These are phyloP conservation scores for Leishmania mexicana DNA, from an alignment of 208 protist species.

Conservation along the genomic window DNA sequence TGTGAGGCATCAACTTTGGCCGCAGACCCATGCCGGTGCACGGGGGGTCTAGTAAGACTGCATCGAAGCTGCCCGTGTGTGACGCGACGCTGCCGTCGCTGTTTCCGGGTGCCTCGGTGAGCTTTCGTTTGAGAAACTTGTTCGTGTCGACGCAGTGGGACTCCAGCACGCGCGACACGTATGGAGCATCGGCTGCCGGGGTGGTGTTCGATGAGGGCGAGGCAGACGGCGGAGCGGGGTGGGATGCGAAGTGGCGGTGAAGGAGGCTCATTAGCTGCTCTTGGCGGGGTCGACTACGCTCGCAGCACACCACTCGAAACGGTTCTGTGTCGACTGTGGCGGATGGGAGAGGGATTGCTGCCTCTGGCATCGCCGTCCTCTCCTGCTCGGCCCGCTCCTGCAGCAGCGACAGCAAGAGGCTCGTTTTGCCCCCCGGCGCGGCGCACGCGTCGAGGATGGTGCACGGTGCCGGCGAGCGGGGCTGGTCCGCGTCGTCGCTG, in stretches of 20 bases:
- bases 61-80: constrained; percentile 44
- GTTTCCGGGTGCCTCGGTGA: not conserved
- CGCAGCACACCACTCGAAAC: constrained; percentile 49
- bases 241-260: constrained; percentile 37
- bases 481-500: constrained; percentile 5
- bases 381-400: constrained; percentile 23
- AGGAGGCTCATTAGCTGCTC: constrained; percentile 41
- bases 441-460: constrained; percentile 92
- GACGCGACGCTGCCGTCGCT: not conserved
- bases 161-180: constrained; percentile 14
- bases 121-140: constrained; percentile 25
- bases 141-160: constrained; percentile 33
- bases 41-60: constrained; percentile 83
- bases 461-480: not conserved
- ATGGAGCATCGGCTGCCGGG: not conserved
- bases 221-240: not conserved
- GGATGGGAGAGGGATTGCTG: not conserved
- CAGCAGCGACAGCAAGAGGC: constrained; percentile 69
- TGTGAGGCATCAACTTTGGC: constrained; percentile 62
- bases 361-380: constrained; percentile 27
- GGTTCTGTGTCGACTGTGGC: too few relatives aligned
- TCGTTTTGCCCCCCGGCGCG: constrained; percentile 94
- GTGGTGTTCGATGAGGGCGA: not conserved
- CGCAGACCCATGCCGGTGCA: constrained; percentile 83
- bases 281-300: constrained; percentile 51